Base-by-base conservation (phyloP, 805 yeast genomes). In the Cyberlindnera samutprakarnensis region DNA sequence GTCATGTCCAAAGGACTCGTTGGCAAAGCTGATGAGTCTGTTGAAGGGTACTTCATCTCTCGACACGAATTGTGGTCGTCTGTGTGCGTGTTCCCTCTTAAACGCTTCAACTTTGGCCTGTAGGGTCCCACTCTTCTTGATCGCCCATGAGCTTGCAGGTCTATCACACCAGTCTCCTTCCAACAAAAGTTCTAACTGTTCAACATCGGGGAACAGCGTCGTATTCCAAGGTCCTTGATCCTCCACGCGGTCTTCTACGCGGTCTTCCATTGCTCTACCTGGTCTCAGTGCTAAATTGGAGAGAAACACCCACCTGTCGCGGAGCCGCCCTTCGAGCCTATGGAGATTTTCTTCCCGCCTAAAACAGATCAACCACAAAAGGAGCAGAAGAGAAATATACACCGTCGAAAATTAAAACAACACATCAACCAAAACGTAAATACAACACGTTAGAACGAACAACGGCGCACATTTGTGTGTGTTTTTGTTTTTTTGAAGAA, bases 1-100 rank as follows among this genome's bases (percentile, higher is more conserved):
- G 38, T 70, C 61, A 45, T 56, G 69, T 0, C 79, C 80, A 52
- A 72, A 74, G 0, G 64, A 51, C 23, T 66, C 70, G 37, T 74
- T 74, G 1, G 75, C 73, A 35, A 64, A 48, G 11, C 51, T 50
- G 7, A 66, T 45, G 4, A 69, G 45, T 14, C 40, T 37, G 35
- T 58, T 53, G 5, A 53, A 43, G 1, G 69, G 64, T 13, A 64
- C 25, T 7, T 28, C 39, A 18, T 42, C 41, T 3, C 29, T 30
- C 1, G 28, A 19, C 16, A 36, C 6, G 20, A 32, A 27, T 4
- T 14, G 19, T 5, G 38, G 33, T 7, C 32, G 18, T 15, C 27
- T 27, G 24, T 41, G 37, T n/a, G 35, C 41, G 8, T 29, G 29
- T 14, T 24, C 24, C 1, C 32, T 24, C 11, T 25, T 23, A 19